Evolutionary conservation across 306 rosid genomes (phyloP).

Genomic region (Cucurbita maxima): DNA sequence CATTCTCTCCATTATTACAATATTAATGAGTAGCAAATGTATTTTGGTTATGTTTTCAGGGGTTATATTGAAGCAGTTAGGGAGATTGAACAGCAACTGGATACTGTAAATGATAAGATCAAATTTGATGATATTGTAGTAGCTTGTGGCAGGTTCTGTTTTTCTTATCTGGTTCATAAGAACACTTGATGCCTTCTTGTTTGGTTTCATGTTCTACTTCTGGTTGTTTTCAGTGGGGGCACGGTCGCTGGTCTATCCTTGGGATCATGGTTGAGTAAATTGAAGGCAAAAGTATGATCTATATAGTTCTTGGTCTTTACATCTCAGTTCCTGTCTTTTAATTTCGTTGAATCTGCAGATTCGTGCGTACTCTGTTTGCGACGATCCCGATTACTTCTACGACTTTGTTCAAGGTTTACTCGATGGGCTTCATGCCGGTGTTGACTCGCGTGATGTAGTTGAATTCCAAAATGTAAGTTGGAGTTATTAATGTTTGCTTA

Average conservation of each 20-base stretch:
- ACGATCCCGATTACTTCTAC: conserved; percentile 82
- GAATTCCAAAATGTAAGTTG: conserved; percentile 58
- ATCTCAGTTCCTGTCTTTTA: not conserved
- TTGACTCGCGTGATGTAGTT: conserved; percentile 54
- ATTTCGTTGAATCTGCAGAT: conserved; percentile 35
- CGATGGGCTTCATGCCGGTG: conserved; percentile 67
- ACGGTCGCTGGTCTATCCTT: conserved; percentile 78
- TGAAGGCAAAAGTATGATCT: conserved; percentile 70
- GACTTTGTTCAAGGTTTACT: conserved; percentile 67
- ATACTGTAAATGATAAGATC: conserved; percentile 21
- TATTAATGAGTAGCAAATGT: not conserved
- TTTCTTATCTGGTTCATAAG: not conserved
- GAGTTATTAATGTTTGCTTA: not conserved
- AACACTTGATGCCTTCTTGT: not conserved
- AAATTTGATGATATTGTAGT: conserved; percentile 86
- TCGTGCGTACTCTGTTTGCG: conserved; percentile 71
- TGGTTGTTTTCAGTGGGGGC: conserved; percentile 55
- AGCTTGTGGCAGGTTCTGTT: conserved; percentile 82
- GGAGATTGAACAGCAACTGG: conserved; percentile 81
- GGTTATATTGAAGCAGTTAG: conserved; percentile 71
- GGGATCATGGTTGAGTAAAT: conserved; percentile 63
- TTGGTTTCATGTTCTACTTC: not conserved
- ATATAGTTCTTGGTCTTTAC: not conserved
- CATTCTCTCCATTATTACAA: not conserved
- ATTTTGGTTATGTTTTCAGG: conserved; percentile 30